Evolutionary conservation across 371 early-diverging fungal species (phyloP), one percentile per base, ranked within the genome.

Genomic region (Homolaphlyctis polyrhiza): DNA sequence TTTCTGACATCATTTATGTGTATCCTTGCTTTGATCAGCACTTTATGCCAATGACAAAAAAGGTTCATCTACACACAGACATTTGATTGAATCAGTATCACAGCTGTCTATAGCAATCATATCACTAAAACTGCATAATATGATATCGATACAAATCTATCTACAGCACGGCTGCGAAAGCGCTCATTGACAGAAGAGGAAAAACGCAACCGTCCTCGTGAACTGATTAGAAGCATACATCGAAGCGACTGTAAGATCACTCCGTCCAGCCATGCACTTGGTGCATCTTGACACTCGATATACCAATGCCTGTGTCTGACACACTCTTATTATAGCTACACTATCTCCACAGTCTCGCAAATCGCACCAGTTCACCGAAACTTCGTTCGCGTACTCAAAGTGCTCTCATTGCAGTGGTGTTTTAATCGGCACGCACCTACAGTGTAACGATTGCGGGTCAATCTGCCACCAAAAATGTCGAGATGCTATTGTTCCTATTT

Each of bases 121-220:
- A n/a, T n/a, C n/a, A n/a, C n/a, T n/a, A n/a, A n/a, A n/a, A n/a
- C n/a, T n/a, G n/a, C n/a, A n/a, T n/a, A n/a, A n/a, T n/a, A n/a
- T n/a, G n/a, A n/a, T n/a, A n/a, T n/a, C n/a, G n/a, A n/a, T n/a
- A n/a, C n/a, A n/a, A n/a, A n/a, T n/a, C n/a, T n/a, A n/a, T n/a
- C n/a, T 8, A 32, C 43, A 57, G 47, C 14, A 30, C 34, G 30
- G 0, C 25, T 18, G 27, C 57, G 64, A 21, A 65, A 55, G 35
- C 33, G 45, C 6, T 47, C 60, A 8, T 30, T 60, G 4, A 55
- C 66, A 14, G 66, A 66, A 61, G 66, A 59, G 8, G 58, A 66
- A 35, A 33, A 47, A 34, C 11, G 58, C 36, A 52, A 60, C 35
- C 45, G 49, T 33, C 60, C 55, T 1, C 51, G 66, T 21, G 66